Base-by-base conservation (phyloP, 148 eudicot species). In the Rhododendron ferrugineum region DNA sequence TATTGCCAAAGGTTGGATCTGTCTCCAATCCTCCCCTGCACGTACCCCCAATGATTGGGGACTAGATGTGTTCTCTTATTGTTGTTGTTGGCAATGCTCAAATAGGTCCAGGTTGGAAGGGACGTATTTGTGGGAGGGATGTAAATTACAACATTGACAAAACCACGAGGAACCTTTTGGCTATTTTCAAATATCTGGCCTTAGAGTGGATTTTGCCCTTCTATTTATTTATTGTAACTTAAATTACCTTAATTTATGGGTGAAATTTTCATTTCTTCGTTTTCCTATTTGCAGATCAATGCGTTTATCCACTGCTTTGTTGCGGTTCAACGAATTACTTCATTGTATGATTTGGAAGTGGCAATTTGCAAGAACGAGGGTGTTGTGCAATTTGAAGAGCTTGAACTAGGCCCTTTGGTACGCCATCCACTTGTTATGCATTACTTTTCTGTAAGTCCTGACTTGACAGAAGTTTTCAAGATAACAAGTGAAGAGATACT, bases 241-340 rank as follows among this genome's bases (percentile, higher is more conserved):
- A 32, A 9, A 26, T 76, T 47, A 7, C 23, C 47, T 84, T 2
- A 22, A 44, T 32, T 23, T 56, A 1, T 54, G 46, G n/a, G 47
- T 23, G 32, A 18, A 58, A 60, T 23, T 66, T 34, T 82, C 11
- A 11, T 82, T 82, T 75, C 81, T 81, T 50, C 60, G 47, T 82
- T 79, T 47, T 56, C 54, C 85, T 50, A 54, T 85, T 32, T 58
- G 49, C 81, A 96, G 99, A 85, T 97, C 79, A 95, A 92, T 89
- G 89, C 95, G 37, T 97, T 94, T 88, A 94, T 97, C 86, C 93
- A 94, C 74, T 95, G 99, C 77, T 94, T 93, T 90, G 98, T 93
- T 87, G 97, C 91, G 47, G 96, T 88, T 60, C 90, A 89, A 82
- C 91, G 81, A 88, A 93, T 97, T 58, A 90, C 93, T 16, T 89